A percentile compares a stretch with the other conserved stretches of the same genome.
Conservation (phyloP, 768 basidiomycete genomes). For the Neoboletus magnificus region DNA sequence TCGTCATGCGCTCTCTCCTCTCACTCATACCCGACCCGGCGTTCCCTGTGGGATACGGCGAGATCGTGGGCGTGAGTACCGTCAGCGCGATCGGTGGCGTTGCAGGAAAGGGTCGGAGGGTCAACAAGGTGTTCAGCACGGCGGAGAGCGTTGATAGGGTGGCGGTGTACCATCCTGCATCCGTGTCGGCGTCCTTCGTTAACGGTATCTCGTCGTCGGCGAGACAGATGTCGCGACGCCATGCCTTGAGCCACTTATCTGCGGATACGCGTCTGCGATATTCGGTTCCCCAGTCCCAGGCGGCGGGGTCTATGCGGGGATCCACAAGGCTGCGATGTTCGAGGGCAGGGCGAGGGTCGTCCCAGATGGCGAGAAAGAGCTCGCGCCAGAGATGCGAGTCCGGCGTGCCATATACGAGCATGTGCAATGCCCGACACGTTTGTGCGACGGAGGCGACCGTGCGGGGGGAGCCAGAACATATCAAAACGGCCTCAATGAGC, state of each 20-base stretch:
- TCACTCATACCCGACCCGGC: constrained; percentile 1
- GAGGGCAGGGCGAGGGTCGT: constrained; percentile 43
- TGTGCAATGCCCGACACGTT: constrained; percentile 34
- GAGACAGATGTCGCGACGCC: constrained; percentile 17
- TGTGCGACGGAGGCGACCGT: constrained; percentile 37
- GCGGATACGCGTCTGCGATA: constrained; percentile 23
- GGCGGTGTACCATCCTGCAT: neutral
- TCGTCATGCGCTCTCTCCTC: constrained; percentile 23
- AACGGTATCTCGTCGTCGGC: neutral
- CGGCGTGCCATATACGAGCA: constrained; percentile 34
- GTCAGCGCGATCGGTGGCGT: constrained; percentile 22
- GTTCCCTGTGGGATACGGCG: constrained; percentile 9
- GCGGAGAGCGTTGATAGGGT: constrained; percentile 25
- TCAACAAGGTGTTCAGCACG: constrained; percentile 34
- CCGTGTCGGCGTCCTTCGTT: neutral
- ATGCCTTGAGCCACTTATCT: constrained; percentile 24
- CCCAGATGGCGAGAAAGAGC: constrained; percentile 47
- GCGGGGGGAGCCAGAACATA: constrained; percentile 22
- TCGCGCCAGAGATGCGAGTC: constrained; percentile 46
- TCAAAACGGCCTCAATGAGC: constrained; percentile 39
- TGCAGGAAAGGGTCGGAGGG: constrained; percentile 30
- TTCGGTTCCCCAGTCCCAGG: constrained; percentile 24
- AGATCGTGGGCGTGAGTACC: constrained; percentile 11
- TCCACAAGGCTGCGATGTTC: constrained; percentile 25
- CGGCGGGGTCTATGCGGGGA: constrained; percentile 16